phyloP scores from a whole-genome alignment of 441 rosid genomes.

The Populus trichocarpa region DNA sequence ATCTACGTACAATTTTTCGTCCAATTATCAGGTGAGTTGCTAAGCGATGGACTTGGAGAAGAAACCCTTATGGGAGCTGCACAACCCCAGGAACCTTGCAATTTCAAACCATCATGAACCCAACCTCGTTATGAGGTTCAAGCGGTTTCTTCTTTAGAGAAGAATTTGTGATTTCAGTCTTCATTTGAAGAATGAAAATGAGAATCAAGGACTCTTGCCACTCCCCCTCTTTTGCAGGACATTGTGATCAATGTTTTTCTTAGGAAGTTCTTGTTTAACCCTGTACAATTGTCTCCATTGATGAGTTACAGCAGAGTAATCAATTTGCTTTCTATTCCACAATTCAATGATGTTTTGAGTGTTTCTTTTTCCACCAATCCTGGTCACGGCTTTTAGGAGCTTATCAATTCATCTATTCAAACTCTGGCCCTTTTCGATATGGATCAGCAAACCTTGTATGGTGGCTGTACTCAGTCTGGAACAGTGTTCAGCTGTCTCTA shows the following conservation, averaged over 20 bases:
- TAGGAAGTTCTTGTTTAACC: not conserved
- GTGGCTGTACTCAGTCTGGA: not conserved
- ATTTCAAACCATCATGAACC: conserved; percentile 6
- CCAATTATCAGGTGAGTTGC: not conserved
- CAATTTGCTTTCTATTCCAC: not conserved
- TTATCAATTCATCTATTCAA: not conserved
- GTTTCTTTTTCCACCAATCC: not conserved
- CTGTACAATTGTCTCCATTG: conserved; percentile 3
- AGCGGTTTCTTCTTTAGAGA: conserved; percentile 16
- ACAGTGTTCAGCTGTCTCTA: not conserved
- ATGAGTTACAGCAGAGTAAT: conserved; percentile 1
- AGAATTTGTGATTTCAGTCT: not conserved
- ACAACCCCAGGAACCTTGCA: conserved; percentile 24
- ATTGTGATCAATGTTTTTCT: not conserved
- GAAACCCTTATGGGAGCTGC: conserved; percentile 21
- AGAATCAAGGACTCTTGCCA: not conserved
- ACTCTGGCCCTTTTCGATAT: not conserved
- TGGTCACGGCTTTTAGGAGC: not conserved
- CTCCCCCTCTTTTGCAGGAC: not conserved
- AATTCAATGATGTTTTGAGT: not conserved
- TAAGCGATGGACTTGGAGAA: conserved; percentile 12
- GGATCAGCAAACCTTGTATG: not conserved
- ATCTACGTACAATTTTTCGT: not conserved
- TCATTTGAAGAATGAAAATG: conserved; percentile 13
- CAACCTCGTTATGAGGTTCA: conserved; percentile 24